Base-by-base conservation (phyloP, 2,329 filamentous ascomycete species). In the Hypoxylon sp. region DNA sequence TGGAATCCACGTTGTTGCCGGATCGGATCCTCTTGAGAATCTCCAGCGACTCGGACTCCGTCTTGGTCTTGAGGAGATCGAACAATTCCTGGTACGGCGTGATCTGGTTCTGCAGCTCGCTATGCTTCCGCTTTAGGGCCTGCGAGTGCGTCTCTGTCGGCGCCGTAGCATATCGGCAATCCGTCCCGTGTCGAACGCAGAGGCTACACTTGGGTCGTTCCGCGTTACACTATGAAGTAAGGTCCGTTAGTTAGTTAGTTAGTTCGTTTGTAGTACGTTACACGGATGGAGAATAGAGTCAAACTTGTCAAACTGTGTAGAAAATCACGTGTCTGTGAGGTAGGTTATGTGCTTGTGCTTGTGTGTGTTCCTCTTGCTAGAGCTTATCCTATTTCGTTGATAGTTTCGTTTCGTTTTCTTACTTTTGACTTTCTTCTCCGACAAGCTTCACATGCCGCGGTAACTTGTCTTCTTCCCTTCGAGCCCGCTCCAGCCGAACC, bases 11-110 rank as follows among this genome's bases (percentile, higher is more conserved):
- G 27, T 71, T 68, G 4, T 60, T 55, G 4, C 72, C 73, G 1
- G 63, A 51, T n/a, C 73, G 63, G 8, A 76, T 67, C n/a, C 64
- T 66, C 4, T 57, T 57, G 3, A 75, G 51, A 9, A 76, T 55
- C 12, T 66, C 63, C 4, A 63, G 51, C 13, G 72, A 72, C 11
- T 74, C 71, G 4, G 48, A 25, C 1, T 71, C 52, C 21, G 60
- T 44, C 29, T 59, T 57, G 16, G 41, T 51, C 34, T 51, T 43
- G 15, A 63, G 58, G 7, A 68, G 41, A 2, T 63, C 62, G 47
- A 62, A 68, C 13, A 70, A 55, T 49, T 69, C 60, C 42, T 67
- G 60, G 37, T 63, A 65, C 1, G 65, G 55, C 8, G 60, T 59
- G 7, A 63, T 63, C 8, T 61, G 63, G 29, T 40, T 53, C 45